Evolutionary conservation across 1,284 basidiomycete species (phyloP).

Genomic region (Xerocomus nothofagi): DNA sequence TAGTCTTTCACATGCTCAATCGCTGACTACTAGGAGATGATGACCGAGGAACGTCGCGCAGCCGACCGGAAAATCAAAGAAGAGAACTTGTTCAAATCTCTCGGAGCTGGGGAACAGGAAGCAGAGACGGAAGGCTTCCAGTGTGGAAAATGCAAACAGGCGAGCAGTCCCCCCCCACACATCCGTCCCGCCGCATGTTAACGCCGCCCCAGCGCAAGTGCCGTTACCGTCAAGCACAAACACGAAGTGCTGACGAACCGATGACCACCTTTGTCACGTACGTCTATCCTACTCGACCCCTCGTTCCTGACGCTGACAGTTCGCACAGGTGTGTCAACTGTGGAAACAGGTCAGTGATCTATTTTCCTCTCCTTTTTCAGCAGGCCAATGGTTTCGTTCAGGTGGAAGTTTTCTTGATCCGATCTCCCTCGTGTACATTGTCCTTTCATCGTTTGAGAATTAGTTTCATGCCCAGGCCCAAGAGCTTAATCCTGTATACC

Average conservation of each 20-base stretch:
- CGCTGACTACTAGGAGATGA: slow-evolving; percentile 95
- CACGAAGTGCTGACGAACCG: slow-evolving; percentile 92
- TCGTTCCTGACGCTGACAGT: background rate
- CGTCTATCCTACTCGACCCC: slow-evolving; percentile 24
- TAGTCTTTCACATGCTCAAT: no score
- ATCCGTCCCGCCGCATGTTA: background rate
- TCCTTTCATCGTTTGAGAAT: slow-evolving; percentile 10
- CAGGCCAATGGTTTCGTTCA: slow-evolving; percentile 23
- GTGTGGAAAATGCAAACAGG: slow-evolving; percentile 90
- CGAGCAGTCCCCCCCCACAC: slow-evolving; percentile 27
- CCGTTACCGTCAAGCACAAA: slow-evolving; percentile 93
- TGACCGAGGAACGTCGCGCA: slow-evolving; percentile 87
- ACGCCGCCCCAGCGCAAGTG: slow-evolving; percentile 69
- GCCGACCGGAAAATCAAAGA: slow-evolving; percentile 82
- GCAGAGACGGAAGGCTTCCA: slow-evolving; percentile 99
- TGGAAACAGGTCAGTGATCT: slow-evolving; percentile 50
- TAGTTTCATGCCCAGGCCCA: background rate
- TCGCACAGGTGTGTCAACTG: slow-evolving; percentile 53
- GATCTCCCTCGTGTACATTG: background rate
- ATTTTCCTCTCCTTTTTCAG: background rate
- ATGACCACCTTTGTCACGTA: slow-evolving; percentile 84
- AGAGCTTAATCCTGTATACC: slow-evolving; percentile 26
- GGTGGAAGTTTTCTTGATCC: slow-evolving; percentile 69
- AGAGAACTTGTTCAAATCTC: slow-evolving; percentile 89
- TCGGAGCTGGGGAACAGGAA: slow-evolving; percentile 85